These are phyloP conservation scores for Neurospora crassa DNA, from an alignment of 2,329 filamentous ascomycete genomes.

Conservation along the genomic window DNA sequence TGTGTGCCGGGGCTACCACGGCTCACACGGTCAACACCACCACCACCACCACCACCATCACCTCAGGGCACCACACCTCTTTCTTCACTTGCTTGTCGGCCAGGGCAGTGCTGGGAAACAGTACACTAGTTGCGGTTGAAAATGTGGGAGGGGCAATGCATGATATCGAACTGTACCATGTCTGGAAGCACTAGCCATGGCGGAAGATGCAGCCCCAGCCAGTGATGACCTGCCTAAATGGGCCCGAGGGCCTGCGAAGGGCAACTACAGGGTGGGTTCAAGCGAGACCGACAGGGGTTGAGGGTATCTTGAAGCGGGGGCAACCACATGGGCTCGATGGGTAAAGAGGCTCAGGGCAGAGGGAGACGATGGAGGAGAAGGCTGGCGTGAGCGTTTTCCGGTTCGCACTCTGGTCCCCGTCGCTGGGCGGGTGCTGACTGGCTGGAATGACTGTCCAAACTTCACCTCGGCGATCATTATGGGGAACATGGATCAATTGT, in stretches of 20 bases:
- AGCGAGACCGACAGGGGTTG: conserved; percentile 10
- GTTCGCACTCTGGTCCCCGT: background rate
- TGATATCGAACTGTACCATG: conserved; percentile 9
- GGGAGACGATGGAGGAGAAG: background rate
- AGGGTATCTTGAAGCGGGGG: conserved; percentile 16
- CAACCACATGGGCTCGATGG: conserved; percentile 3
- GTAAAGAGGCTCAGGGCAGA: background rate
- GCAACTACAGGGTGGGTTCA: background rate
- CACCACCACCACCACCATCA: background rate
- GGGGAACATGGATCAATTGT: background rate
- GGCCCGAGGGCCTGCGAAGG: conserved; percentile 17
- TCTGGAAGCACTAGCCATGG: conserved; percentile 17
- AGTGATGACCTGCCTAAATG: conserved; percentile 23
- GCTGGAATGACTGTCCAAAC: background rate
- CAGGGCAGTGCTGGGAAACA: background rate
- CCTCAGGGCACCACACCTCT: background rate
- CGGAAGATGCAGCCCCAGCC: conserved; percentile 19
- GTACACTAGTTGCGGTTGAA: conserved; percentile 2
- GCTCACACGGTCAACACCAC: background rate
- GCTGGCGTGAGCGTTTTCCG: background rate
- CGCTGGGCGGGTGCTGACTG: background rate
- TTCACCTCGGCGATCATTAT: background rate
- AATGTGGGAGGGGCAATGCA: conserved; percentile 7
- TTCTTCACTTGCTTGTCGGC: background rate
- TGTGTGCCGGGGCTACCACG: background rate